Evolutionary conservation across 2,329 filamentous ascomycete species (phyloP), one percentile per base, ranked within the genome.

Genomic region (Trichoderma aggressivum): DNA sequence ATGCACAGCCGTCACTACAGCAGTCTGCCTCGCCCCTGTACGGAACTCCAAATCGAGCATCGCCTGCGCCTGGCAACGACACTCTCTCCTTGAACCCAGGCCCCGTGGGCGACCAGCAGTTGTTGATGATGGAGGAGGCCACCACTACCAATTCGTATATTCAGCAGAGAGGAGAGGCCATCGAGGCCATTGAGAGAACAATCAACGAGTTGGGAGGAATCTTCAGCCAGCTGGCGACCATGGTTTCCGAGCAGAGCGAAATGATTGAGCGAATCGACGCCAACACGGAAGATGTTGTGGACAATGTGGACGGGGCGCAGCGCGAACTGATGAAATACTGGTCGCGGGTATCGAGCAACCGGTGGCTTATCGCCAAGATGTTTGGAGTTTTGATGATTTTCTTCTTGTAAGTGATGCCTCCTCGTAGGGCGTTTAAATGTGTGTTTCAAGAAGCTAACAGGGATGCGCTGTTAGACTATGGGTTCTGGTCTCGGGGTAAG

Each of bases 241-340:
- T 99, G 96, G 96, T 99, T 34, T 94, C 92, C 70, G 95, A 99
- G 81, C 96, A 99, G 83, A 94, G 93, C 73, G 96, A 98, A 82
- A 97, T 97, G 92, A 97, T 99, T 75, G 94, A 98, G 82, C 88
- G 95, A 63, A 98, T 98, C 78, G 95, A 98, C 77, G 95, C 95
- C 74, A 98, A 98, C 81, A 98, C 95, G 1, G 96, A 99, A 78
- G 94, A 98, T 76, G 94, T 99, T 7, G 95, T 99, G 69, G 95
- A 98, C 78, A 99, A 99, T 77, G 95, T 99, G n/a, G 90, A 97
- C 78, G 96, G 96, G 21, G 96, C 96, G 7, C 96, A 99, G 80
- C 88, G 94, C 74, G 95, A 99, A 82, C 81, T 99, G 78, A 89
- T 99, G 83, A 98, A 98, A 81, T 99, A 98, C 82, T 99, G 96